Conservation (phyloP, 1,284 basidiomycete genomes). For the Hymenochaete sp. region DNA sequence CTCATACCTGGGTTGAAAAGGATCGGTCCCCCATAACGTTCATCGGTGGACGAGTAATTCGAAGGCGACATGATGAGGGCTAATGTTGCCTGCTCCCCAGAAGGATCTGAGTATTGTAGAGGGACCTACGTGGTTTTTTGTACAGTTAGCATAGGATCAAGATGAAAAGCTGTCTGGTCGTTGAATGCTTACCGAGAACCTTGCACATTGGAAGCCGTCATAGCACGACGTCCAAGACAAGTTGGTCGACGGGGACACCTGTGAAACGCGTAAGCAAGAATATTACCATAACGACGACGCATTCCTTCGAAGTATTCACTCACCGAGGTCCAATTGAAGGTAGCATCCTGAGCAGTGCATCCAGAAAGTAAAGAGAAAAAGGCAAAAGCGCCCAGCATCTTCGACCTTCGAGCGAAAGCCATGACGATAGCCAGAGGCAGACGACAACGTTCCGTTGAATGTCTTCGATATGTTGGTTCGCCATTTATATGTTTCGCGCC, state of each 20-base stretch:
- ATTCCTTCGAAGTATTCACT: too few relatives aligned
- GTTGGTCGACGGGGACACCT: background rate
- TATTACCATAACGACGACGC: background rate
- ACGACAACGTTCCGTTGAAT: too few relatives aligned
- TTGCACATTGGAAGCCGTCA: background rate
- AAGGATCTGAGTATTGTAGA: conserved; percentile 25
- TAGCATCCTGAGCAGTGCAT: too few relatives aligned
- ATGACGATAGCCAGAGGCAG: too few relatives aligned
- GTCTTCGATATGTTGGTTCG: too few relatives aligned
- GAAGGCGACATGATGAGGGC: conserved; percentile 24
- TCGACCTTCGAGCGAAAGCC: too few relatives aligned
- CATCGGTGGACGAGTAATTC: conserved; percentile 17
- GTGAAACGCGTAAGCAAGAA: background rate
- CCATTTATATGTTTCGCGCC: too few relatives aligned
- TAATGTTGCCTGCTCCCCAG: conserved; percentile 23
- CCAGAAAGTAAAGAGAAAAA: too few relatives aligned
- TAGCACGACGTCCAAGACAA: conserved; percentile 1
- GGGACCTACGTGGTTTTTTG: conserved; percentile 22
- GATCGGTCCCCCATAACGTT: conserved; percentile 26
- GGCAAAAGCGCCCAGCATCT: too few relatives aligned
- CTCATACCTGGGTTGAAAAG: conserved; percentile 27
- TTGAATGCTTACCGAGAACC: conserved; percentile 1
- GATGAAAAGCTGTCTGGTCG: background rate
- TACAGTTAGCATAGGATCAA: background rate
- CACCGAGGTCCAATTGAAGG: background rate